phyloP scores from a whole-genome alignment of 352 stramenopile species.

The Phytophthora lateralis region DNA sequence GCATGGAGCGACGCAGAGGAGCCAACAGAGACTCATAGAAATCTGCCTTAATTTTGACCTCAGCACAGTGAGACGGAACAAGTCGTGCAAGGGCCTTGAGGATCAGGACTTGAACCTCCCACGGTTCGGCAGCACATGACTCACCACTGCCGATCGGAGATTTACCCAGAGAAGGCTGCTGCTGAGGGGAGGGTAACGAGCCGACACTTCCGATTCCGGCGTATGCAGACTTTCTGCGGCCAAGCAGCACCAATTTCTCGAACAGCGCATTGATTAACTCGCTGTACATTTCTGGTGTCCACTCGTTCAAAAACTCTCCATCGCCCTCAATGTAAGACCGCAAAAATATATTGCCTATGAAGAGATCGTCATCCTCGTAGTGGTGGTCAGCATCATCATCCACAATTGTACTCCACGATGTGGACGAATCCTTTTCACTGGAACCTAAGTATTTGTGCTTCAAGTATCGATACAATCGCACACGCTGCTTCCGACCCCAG shows the following conservation, averaged over 20 bases:
- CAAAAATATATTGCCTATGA: slow-evolving; percentile 84
- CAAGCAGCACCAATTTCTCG: slow-evolving; percentile 49
- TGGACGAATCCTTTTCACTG: slow-evolving; percentile 15
- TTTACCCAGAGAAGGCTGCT: slow-evolving; percentile 19
- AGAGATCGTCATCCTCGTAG: slow-evolving; percentile 66
- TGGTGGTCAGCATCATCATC: slow-evolving; percentile 27
- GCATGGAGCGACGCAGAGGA: slow-evolving; percentile 64
- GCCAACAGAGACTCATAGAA: slow-evolving; percentile 68
- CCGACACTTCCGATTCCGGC: slow-evolving; percentile 27
- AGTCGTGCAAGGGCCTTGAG: slow-evolving; percentile 72
- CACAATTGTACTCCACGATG: slow-evolving; percentile 15
- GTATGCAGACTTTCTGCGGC: slow-evolving; percentile 60
- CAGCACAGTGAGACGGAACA: slow-evolving; percentile 55
- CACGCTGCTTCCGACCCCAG: slow-evolving; percentile 67
- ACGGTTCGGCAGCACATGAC: slow-evolving; percentile 55
- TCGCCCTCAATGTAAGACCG: slow-evolving; percentile 82
- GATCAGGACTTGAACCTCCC: slow-evolving; percentile 82
- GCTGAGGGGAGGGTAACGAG: slow-evolving; percentile 15
- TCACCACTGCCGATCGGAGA: slow-evolving; percentile 18
- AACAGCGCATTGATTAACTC: slow-evolving; percentile 75
- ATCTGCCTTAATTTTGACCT: slow-evolving; percentile 58
- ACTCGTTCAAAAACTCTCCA: slow-evolving; percentile 77
- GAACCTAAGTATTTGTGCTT: slow-evolving; percentile 68
- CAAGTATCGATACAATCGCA: slow-evolving; percentile 63
- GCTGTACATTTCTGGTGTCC: slow-evolving; percentile 74